Evolutionary conservation across 2,329 filamentous ascomycete species (phyloP).

Genomic region (Didymosphaeria variabile): DNA sequence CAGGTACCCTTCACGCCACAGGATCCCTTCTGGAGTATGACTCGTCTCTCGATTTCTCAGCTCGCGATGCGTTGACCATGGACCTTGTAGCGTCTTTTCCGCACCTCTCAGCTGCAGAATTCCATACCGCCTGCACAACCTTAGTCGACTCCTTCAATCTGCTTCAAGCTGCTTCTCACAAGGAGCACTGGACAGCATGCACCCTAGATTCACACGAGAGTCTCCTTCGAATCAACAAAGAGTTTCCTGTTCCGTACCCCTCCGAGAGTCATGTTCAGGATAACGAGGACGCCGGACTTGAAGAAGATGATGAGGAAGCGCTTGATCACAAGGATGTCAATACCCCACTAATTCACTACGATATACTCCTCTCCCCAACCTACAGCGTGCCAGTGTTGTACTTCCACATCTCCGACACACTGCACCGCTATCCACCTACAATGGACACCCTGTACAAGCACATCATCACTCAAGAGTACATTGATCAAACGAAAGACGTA

Average conservation of each 20-base stretch:
- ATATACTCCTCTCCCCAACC: slow-evolving; percentile 54
- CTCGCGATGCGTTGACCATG: not conserved
- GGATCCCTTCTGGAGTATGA: not conserved
- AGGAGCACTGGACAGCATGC: not conserved
- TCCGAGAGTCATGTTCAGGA: not conserved
- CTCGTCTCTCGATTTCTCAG: not conserved
- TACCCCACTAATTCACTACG: slow-evolving; percentile 42
- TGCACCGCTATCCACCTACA: slow-evolving; percentile 39
- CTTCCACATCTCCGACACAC: slow-evolving; percentile 41
- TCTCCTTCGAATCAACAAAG: not conserved
- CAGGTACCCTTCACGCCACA: slow-evolving; percentile 6
- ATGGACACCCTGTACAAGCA: slow-evolving; percentile 47
- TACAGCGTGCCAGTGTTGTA: slow-evolving; percentile 59
- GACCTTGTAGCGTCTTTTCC: not conserved
- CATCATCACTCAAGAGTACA: slow-evolving; percentile 47
- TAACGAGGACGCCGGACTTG: slow-evolving; percentile 14
- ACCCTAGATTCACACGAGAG: not conserved
- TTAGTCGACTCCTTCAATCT: not conserved
- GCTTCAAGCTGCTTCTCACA: not conserved
- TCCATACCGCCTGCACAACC: slow-evolving; percentile 6
- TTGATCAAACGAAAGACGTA: slow-evolving; percentile 40
- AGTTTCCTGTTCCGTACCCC: not conserved
- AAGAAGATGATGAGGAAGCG: slow-evolving; percentile 7
- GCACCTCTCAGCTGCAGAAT: slow-evolving; percentile 7
- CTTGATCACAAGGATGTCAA: not conserved